These are phyloP conservation scores for Serendipita sp. DNA, from an alignment of 768 basidiomycete species.

Conservation along the genomic window DNA sequence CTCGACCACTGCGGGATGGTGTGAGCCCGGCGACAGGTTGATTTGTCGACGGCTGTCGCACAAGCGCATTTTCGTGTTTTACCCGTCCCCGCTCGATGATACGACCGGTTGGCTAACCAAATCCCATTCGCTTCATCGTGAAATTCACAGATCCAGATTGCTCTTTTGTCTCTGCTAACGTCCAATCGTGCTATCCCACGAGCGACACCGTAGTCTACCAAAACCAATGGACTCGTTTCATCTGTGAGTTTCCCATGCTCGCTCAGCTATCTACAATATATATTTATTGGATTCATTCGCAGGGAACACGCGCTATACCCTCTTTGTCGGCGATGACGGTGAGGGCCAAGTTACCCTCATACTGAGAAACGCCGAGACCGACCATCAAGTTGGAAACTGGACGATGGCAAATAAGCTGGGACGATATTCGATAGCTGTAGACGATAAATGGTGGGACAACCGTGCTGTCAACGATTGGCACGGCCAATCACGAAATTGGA, in stretches of 20 bases:
- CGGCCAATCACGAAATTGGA: constrained; percentile 41
- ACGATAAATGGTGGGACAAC: constrained; percentile 62
- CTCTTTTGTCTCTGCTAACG: constrained; percentile 37
- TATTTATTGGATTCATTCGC: constrained; percentile 11
- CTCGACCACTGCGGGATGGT: not conserved
- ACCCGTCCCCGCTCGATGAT: not conserved
- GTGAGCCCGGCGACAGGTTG: not conserved
- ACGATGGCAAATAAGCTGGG: constrained; percentile 39
- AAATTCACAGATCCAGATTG: constrained; percentile 19
- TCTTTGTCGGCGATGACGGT: constrained; percentile 22
- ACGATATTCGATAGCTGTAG: constrained; percentile 35
- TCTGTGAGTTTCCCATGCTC: constrained; percentile 34
- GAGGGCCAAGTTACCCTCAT: not conserved
- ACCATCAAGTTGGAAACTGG: constrained; percentile 29
- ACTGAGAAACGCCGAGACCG: constrained; percentile 43
- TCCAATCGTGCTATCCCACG: constrained; percentile 66
- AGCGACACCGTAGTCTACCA: constrained; percentile 43
- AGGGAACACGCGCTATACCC: constrained; percentile 67
- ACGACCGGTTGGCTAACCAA: not conserved
- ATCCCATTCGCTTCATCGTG: not conserved
- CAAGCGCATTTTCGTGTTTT: not conserved
- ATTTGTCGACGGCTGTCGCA: not conserved
- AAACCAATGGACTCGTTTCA: constrained; percentile 57
- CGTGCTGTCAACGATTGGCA: constrained; percentile 30
- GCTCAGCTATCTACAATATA: constrained; percentile 23